phyloP scores from a whole-genome alignment of 352 stramenopile genomes.

The Globisporangium radiosum region DNA sequence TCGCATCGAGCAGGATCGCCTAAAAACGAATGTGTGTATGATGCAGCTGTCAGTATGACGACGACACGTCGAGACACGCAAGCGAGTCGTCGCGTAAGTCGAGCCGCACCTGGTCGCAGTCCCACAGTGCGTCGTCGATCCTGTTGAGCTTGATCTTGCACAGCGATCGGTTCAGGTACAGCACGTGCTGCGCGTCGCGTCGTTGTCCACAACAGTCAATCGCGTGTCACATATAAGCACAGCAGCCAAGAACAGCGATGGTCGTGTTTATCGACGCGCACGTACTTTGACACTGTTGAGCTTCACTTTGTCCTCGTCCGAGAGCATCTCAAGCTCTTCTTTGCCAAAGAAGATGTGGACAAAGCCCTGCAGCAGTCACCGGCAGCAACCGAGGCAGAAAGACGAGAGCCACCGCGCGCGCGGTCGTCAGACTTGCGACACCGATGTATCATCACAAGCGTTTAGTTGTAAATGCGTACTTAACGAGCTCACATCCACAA shows the following conservation, averaged over 20 bases:
- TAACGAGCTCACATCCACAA: no score
- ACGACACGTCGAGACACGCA: no score
- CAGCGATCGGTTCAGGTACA: slow-evolving; percentile 79
- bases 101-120: slow-evolving; percentile 64
- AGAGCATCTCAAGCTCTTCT: slow-evolving; percentile 79
- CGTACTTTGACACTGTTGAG: slow-evolving; percentile 74
- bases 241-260: no score
- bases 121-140: slow-evolving; percentile 79
- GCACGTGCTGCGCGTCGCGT: slow-evolving; percentile 24
- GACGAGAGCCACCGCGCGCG: slow-evolving; percentile 2
- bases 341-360: slow-evolving; percentile 85
- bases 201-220: no score
- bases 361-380: slow-evolving; percentile 41
- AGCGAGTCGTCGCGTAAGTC: no score
- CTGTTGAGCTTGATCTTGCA: slow-evolving; percentile 84
- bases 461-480: background rate
- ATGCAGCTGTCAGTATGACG: background rate
- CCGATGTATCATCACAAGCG: background rate
- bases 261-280: background rate
- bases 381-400: background rate
- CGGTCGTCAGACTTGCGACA: background rate
- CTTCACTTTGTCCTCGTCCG: slow-evolving; percentile 65
- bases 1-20: slow-evolving; percentile 60
- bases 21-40: slow-evolving; percentile 9
- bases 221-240: background rate